These are phyloP conservation scores for Kuraishia borneana DNA, from an alignment of 805 yeast species.

Conservation along the genomic window DNA sequence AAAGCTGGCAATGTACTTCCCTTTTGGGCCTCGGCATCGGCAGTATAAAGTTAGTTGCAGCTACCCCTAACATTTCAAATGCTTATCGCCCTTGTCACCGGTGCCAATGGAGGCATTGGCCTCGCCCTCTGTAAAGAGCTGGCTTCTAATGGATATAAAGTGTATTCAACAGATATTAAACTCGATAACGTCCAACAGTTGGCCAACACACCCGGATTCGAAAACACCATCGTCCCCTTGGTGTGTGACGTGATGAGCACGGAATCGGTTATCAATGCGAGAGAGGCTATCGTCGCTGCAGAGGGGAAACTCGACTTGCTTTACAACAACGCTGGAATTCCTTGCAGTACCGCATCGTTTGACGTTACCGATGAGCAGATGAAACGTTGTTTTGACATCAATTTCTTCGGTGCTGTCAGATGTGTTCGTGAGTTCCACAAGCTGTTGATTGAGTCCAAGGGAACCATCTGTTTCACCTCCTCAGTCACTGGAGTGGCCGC, in stretches of 20 bases:
- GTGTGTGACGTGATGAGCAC: not conserved
- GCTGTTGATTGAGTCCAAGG: constrained; percentile 51
- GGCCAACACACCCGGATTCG: not conserved
- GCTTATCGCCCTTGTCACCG: not conserved
- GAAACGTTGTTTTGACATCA: constrained; percentile 45
- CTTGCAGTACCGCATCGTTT: constrained; percentile 60
- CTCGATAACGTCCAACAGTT: not conserved
- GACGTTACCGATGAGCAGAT: constrained; percentile 50
- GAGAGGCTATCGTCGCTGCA: not conserved
- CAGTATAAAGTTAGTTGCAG: too few relatives aligned
- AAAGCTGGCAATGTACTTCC: too few relatives aligned
- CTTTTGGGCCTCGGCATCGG: too few relatives aligned
- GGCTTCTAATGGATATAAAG: not conserved
- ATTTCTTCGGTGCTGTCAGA: constrained; percentile 62
- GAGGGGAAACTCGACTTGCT: not conserved
- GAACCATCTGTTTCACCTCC: constrained; percentile 66
- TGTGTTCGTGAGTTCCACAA: constrained; percentile 46
- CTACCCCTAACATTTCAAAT: too few relatives aligned
- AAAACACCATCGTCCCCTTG: not conserved
- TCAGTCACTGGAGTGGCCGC: constrained; percentile 55
- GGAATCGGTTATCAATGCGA: not conserved
- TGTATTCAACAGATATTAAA: not conserved
- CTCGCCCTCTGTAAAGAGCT: not conserved
- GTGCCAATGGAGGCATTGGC: not conserved
- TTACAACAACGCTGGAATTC: not conserved